A percentile compares a stretch with the other conserved stretches of the same genome.
These are phyloP conservation scores for barley (Hordeum vulgare) DNA, from an alignment of 176 grass and related monocot species.

Conservation along the genomic window MorexV3_pseudomolecules_assembly NC_058521.1:157577404-157577903, in stretches of 20 bases:
- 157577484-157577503: constrained; percentile 46
- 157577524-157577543: constrained; percentile 39
- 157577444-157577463: constrained; percentile 37
- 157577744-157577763: constrained; percentile 29
- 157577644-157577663: constrained; percentile 44
- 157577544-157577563: constrained; percentile 54
- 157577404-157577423: constrained; percentile 68
- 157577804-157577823: constrained; percentile 49
- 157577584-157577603: background rate
- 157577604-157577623: background rate
- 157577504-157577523: constrained; percentile 86
- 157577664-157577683: constrained; percentile 50
- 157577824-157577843: constrained; percentile 48
- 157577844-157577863: background rate
- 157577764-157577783: constrained; percentile 39
- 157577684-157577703: constrained; percentile 49
- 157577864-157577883: too few relatives aligned
- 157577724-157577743: constrained; percentile 20
- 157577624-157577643: constrained; percentile 21
- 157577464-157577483: constrained; percentile 41
- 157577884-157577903: too few relatives aligned
- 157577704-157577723: constrained; percentile 62
- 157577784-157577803: constrained; percentile 46
- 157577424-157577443: constrained; percentile 51
- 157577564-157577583: constrained; percentile 23